phyloP scores from a whole-genome alignment of 1,139 yeast species.

The Candida dubliniensis region DNA sequence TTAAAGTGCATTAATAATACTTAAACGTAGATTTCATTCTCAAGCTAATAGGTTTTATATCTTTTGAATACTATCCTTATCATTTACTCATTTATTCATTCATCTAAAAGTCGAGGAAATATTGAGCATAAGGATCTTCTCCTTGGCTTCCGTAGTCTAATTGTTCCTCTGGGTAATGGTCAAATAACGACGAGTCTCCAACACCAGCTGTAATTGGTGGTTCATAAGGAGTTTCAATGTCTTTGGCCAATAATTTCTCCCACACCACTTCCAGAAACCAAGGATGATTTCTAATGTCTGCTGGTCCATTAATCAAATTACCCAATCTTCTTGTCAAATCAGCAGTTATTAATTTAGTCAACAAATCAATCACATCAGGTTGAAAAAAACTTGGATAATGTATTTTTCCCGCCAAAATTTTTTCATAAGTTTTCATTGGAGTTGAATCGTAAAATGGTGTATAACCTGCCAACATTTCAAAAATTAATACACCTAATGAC shows the following conservation, averaged over 20 bases:
- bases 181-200: constrained; percentile 64
- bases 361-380: constrained; percentile 52
- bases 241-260: constrained; percentile 57
- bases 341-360: constrained; percentile 50
- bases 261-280: constrained; percentile 64
- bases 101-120: constrained; percentile 49
- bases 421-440: constrained; percentile 64
- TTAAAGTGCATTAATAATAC: background rate
- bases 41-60: too few relatives aligned
- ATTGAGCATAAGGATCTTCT: constrained; percentile 50
- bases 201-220: constrained; percentile 64
- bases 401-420: constrained; percentile 53
- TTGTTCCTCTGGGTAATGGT: constrained; percentile 58
- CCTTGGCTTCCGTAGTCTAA: constrained; percentile 54
- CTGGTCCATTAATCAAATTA: constrained; percentile 57
- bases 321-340: constrained; percentile 59
- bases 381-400: constrained; percentile 52
- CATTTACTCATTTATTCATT: background rate
- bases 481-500: constrained; percentile 60
- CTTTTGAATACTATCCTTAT: background rate
- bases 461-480: constrained; percentile 62
- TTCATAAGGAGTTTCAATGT: constrained; percentile 63
- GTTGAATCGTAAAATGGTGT: constrained; percentile 63
- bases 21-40: too few relatives aligned
- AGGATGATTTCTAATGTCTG: constrained; percentile 55